Evolutionary conservation across 148 eudicot species (phyloP).

Genomic region (Simmondsia chinensis): DNA sequence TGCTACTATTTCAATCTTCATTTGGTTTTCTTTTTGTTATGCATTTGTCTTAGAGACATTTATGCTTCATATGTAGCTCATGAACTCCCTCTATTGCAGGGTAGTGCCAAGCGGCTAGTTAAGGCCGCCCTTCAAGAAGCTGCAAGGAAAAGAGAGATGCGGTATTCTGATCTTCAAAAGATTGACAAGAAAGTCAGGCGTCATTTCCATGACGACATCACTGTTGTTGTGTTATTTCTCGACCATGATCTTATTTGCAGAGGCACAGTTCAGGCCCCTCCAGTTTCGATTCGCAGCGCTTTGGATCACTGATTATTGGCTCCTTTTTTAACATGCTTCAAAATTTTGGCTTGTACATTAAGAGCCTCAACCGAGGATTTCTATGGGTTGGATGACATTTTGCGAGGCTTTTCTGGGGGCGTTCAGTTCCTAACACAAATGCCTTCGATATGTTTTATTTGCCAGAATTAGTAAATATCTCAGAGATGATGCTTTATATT

Average conservation of each 20-base stretch:
- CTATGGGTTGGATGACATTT: too few relatives aligned
- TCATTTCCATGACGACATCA: constrained; percentile 75
- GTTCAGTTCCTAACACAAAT: too few relatives aligned
- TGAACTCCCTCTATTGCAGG: constrained; percentile 27
- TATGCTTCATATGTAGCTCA: neutral
- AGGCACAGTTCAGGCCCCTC: constrained; percentile 38
- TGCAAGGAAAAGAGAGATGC: constrained; percentile 70
- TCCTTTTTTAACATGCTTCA: too few relatives aligned
- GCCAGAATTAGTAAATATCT: too few relatives aligned
- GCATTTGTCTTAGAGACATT: too few relatives aligned
- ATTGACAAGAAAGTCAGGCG: constrained; percentile 69
- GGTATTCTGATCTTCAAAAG: constrained; percentile 62
- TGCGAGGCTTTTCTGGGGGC: too few relatives aligned
- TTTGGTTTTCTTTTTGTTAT: too few relatives aligned
- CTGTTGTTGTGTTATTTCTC: constrained; percentile 58
- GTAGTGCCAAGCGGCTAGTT: constrained; percentile 60
- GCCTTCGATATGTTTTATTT: too few relatives aligned
- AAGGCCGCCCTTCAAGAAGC: constrained; percentile 82
- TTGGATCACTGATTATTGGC: constrained; percentile 42
- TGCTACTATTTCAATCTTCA: too few relatives aligned
- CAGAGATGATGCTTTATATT: too few relatives aligned
- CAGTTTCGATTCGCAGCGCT: constrained; percentile 47
- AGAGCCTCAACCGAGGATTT: too few relatives aligned
- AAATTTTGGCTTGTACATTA: too few relatives aligned
- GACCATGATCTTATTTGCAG: constrained; percentile 57